Evolutionary conservation across 306 rosid genomes (phyloP).

Genomic region (Fragaria ananassa): DNA sequence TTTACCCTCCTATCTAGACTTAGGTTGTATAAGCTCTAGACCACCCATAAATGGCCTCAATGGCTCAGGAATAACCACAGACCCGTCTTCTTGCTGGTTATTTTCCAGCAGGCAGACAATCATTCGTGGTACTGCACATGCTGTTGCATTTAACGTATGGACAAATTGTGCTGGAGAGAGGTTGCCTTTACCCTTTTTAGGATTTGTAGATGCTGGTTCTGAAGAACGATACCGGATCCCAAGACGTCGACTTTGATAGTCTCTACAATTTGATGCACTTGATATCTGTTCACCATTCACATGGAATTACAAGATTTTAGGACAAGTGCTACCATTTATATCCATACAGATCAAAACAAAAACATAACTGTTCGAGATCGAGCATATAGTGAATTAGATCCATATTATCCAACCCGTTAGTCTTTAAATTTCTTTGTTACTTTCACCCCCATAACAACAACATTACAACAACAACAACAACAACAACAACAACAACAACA

Average conservation of each 20-base stretch:
- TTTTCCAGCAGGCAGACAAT: slow-evolving; percentile 79
- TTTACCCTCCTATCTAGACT: slow-evolving; percentile 24
- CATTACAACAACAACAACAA: not conserved
- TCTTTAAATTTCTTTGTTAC: not conserved
- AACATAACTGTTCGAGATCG: too few species aligned
- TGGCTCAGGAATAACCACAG: slow-evolving; percentile 68
- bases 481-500: not conserved
- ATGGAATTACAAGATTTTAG: not conserved
- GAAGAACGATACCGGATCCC: slow-evolving; percentile 79
- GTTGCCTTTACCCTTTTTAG: slow-evolving; percentile 64
- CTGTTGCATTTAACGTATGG: slow-evolving; percentile 93
- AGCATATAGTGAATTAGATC: not conserved
- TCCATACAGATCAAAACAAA: not conserved
- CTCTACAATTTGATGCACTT: slow-evolving; percentile 86
- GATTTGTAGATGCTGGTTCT: slow-evolving; percentile 36
- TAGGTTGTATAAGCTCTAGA: slow-evolving; percentile 46
- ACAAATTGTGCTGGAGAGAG: slow-evolving; percentile 70
- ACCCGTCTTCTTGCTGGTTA: slow-evolving; percentile 86
- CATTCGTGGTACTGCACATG: slow-evolving; percentile 92
- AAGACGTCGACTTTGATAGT: slow-evolving; percentile 83
- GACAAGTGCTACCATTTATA: not conserved
- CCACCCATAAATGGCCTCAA: slow-evolving; percentile 88
- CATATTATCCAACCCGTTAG: not conserved
- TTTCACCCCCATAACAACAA: not conserved
- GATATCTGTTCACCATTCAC: slow-evolving; percentile 60